These are phyloP conservation scores for Aureobasidium uvarum DNA, from an alignment of 2,329 filamentous ascomycete species.

Conservation along the genomic window DNA sequence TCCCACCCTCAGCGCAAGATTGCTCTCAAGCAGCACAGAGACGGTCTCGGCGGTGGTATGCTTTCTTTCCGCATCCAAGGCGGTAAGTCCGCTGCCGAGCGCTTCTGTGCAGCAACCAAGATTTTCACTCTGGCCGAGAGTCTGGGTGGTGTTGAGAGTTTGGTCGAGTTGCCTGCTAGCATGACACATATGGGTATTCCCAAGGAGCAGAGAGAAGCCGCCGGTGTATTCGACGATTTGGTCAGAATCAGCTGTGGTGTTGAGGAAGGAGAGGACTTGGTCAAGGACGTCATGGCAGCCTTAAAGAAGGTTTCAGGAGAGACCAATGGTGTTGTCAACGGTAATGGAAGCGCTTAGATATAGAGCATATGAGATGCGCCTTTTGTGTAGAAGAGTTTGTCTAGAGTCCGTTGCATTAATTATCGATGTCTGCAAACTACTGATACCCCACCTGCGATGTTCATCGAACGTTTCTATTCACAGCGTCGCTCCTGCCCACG, in stretches of 20 bases:
- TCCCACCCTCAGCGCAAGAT: constrained; percentile 85
- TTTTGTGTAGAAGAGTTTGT: background rate
- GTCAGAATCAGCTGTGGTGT: constrained; percentile 92
- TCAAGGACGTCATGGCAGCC: constrained; percentile 76
- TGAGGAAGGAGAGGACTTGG: constrained; percentile 83
- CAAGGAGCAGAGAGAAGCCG: constrained; percentile 81
- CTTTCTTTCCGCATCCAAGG: constrained; percentile 92
- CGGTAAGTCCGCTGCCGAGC: constrained; percentile 78
- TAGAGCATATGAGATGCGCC: background rate
- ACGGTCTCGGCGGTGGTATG: constrained; percentile 96
- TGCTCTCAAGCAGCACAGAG: constrained; percentile 84
- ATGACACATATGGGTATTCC: constrained; percentile 99
- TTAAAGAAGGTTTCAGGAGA: constrained; percentile 69
- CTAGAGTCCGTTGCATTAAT: background rate
- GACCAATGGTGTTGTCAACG: constrained; percentile 40
- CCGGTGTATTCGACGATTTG: constrained; percentile 92
- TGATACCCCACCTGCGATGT: background rate
- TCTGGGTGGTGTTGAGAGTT: constrained; percentile 84
- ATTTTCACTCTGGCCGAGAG: constrained; percentile 94
- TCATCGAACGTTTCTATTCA: background rate
- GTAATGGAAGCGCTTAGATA: background rate
- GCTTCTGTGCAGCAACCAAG: constrained; percentile 84
- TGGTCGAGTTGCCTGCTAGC: constrained; percentile 86
- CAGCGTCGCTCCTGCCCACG: background rate
- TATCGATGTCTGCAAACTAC: background rate